Percentiles rank a stretch among this genome's conserved stretches.
phyloP scores from a whole-genome alignment of 768 basidiomycete species.

The Roridomyces roridus region DNA sequence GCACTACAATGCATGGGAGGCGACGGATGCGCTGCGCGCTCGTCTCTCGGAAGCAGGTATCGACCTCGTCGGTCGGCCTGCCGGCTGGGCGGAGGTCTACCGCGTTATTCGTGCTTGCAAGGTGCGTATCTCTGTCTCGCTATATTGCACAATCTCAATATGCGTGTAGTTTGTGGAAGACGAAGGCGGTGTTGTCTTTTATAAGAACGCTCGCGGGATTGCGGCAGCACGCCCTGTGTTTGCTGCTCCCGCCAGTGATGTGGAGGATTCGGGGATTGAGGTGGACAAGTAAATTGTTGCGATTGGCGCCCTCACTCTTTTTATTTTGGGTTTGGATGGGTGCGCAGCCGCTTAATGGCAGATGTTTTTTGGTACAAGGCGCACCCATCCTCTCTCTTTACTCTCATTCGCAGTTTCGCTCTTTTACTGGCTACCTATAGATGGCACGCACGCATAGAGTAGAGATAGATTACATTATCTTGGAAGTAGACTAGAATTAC shows the following conservation, averaged over 20 bases:
- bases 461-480: too few relatives aligned
- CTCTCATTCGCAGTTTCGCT: too few relatives aligned
- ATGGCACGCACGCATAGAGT: too few relatives aligned
- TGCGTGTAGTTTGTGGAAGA: slow-evolving; percentile 61
- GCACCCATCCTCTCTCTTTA: too few relatives aligned
- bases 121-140: slow-evolving; percentile 22
- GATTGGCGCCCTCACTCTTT: too few relatives aligned
- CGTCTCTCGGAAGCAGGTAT: slow-evolving; percentile 51
- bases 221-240: slow-evolving; percentile 50
- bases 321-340: too few relatives aligned
- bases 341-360: too few relatives aligned
- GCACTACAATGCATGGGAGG: slow-evolving; percentile 71
- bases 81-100: slow-evolving; percentile 54
- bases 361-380: too few relatives aligned
- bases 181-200: slow-evolving; percentile 64
- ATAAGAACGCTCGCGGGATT: slow-evolving; percentile 62
- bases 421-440: too few relatives aligned
- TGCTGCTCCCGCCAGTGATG: slow-evolving; percentile 39
- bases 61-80: slow-evolving; percentile 50
- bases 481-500: too few relatives aligned
- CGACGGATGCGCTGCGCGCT: slow-evolving; percentile 61
- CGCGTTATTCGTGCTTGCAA: slow-evolving; percentile 51
- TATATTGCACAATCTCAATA: slow-evolving; percentile 6
- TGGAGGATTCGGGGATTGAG: slow-evolving; percentile 69
- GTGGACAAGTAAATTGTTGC: too few relatives aligned